A percentile compares a stretch with the other conserved stretches of the same genome.
These are phyloP conservation scores for Boletus rubescentipes DNA, from an alignment of 768 basidiomycete genomes.

Conservation along the genomic window DNA sequence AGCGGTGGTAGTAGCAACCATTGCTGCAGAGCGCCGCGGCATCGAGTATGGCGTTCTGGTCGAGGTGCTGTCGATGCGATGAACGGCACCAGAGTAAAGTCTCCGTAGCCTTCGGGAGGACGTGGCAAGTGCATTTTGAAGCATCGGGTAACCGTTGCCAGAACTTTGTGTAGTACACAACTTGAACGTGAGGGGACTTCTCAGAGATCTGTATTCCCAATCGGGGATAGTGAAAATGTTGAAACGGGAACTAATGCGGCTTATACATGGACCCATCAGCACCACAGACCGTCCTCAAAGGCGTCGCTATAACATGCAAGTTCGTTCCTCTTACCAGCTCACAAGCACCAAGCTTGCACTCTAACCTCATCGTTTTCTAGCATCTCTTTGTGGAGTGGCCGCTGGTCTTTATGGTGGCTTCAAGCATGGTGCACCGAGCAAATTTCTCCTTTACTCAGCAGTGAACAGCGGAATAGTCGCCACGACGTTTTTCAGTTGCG, in stretches of 20 bases:
- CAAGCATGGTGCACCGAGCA: conserved; percentile 45
- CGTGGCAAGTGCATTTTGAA: conserved; percentile 7
- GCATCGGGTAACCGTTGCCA: conserved; percentile 9
- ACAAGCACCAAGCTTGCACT: conserved; percentile 13
- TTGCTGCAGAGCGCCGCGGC: conserved; percentile 12
- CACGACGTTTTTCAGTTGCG: conserved; percentile 76
- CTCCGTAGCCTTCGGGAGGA: conserved; percentile 3
- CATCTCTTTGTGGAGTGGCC: conserved; percentile 50
- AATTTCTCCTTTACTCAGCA: conserved; percentile 58
- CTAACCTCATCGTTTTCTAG: conserved; percentile 42
- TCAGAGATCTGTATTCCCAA: too few relatives aligned
- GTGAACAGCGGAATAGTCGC: conserved; percentile 73
- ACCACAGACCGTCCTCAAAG: conserved; percentile 49
- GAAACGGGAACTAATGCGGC: too few relatives aligned
- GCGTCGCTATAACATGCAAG: conserved; percentile 75
- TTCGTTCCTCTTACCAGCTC: conserved; percentile 46
- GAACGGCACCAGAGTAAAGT: conserved; percentile 9
- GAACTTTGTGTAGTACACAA: not conserved
- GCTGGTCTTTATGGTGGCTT: conserved; percentile 47
- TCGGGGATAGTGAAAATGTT: not conserved
- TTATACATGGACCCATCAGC: conserved; percentile 31
- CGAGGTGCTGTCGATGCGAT: not conserved
- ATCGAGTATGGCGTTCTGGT: conserved; percentile 1
- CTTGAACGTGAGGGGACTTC: too few relatives aligned
- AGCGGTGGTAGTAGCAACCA: conserved; percentile 24